Base-by-base conservation (phyloP, 1,284 basidiomycete species). In the Peniophora sp. region DNA sequence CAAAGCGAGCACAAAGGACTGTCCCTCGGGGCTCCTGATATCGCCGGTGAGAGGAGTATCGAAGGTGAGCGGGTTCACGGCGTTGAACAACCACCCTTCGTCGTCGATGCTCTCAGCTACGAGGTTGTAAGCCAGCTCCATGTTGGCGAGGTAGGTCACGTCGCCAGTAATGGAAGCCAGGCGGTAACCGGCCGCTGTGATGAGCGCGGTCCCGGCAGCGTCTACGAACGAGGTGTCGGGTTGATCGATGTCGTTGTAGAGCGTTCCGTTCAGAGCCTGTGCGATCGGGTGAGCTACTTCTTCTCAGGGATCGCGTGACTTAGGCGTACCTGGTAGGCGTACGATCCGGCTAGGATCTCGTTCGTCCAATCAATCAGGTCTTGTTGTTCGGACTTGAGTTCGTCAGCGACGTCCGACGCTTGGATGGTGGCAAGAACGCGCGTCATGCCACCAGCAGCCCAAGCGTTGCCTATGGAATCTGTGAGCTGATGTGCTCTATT, bases 371-470 rank as follows among this genome's bases (percentile, higher is more conserved):
- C 54, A 14, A 67, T 65, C 11, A 88, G 66, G 54, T 85, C 70
- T 0, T 54, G 54, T 53, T 74, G 72, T 55, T 85, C 72, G 12
- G 55, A 50, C 18, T 57, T 48, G 56, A 84, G 73, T 22, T 66
- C 42, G 3, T 51, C 50, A 8, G 69, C 67, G 44, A 68, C 68
- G 11, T 62, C 58, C 2, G 78, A 78, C 48, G 78, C 70, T 50
- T 72, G 65, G 48, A 85, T 71, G 0, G 81, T 81, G 39, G 76
- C 74, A 3, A 80, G 62, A 0, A 84, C 81, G 20, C 83, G 72
- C 18, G 82, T 64, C 74, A 84, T 81, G 0, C 85, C 85, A 1
- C 80, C 80, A 0, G 80, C 75, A 0, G 79, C 83, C 85, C 84
- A 87, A 0, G 68, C 83, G 55, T 86, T 85, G 0, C 83, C 83